Conservation (phyloP, 108 stramenopile genomes). For the Nitzschia sp. region DNA sequence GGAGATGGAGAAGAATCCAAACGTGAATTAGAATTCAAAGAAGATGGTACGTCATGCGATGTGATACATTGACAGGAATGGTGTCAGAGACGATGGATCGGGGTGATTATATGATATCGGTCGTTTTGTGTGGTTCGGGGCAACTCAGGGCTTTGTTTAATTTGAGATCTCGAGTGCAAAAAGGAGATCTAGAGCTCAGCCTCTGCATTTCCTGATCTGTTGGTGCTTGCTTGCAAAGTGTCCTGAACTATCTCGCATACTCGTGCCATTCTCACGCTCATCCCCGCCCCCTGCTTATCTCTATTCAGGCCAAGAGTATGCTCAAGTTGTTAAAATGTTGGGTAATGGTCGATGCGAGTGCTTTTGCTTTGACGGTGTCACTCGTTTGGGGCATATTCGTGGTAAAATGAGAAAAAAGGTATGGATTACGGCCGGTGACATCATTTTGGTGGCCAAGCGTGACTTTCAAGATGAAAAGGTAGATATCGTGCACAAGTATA, state of each 20-base stretch:
- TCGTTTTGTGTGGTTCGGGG: too few relatives aligned
- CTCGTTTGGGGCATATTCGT: constrained; percentile 97
- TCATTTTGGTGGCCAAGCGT: constrained; percentile 96
- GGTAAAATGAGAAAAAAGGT: constrained; percentile 99
- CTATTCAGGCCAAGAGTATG: constrained; percentile 77
- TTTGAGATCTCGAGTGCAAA: too few relatives aligned
- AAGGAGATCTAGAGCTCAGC: too few relatives aligned
- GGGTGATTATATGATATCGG: too few relatives aligned
- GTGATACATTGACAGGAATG: not conserved
- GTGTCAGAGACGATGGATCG: not conserved
- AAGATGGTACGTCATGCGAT: constrained; percentile 66
- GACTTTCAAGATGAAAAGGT: constrained; percentile 99
- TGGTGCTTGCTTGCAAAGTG: too few relatives aligned
- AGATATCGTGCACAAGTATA: constrained; percentile 99
- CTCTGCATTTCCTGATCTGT: too few relatives aligned
- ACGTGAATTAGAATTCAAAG: constrained; percentile 99
- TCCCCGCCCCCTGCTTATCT: not conserved
- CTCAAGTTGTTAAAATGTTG: constrained; percentile 97
- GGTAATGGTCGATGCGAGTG: constrained; percentile 98
- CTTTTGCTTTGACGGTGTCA: constrained; percentile 99
- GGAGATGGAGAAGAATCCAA: constrained; percentile 99
- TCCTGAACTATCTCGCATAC: too few relatives aligned
- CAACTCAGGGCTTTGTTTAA: too few relatives aligned
- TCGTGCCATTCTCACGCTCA: not conserved
- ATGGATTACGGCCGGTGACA: constrained; percentile 97